Evolutionary conservation across 192 early-diverging fungal species (phyloP).

Genomic region (Polychytrium aggregatum): DNA sequence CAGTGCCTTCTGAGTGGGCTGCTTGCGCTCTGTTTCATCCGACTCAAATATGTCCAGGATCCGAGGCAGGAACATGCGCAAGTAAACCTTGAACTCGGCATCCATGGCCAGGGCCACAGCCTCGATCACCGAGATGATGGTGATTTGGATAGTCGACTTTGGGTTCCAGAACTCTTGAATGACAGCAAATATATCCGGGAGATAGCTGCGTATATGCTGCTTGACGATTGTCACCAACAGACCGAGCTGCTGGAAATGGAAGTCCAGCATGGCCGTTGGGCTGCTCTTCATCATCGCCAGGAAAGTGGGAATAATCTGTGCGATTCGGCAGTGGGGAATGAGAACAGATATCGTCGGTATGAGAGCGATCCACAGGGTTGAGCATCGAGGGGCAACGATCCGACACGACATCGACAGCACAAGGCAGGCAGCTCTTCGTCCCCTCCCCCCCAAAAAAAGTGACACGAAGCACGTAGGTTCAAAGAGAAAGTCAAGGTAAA

Average conservation of each 20-base stretch:
- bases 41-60: constrained; percentile 61
- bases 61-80: constrained; percentile 56
- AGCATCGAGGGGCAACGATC: neutral
- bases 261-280: constrained; percentile 52
- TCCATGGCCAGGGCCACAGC: constrained; percentile 59
- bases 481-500: too few species aligned
- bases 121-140: constrained; percentile 61
- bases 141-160: constrained; percentile 44
- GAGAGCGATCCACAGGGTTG: too few species aligned
- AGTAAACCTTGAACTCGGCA: constrained; percentile 64
- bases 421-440: neutral
- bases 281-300: constrained; percentile 59
- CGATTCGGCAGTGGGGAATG: neutral
- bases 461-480: too few species aligned
- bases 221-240: constrained; percentile 58
- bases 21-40: constrained; percentile 24
- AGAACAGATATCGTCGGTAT: neutral
- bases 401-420: neutral
- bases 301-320: constrained; percentile 31
- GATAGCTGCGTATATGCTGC: constrained; percentile 63
- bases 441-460: too few species aligned
- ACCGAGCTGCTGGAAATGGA: constrained; percentile 65
- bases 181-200: constrained; percentile 58
- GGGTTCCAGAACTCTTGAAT: constrained; percentile 54
- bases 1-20: constrained; percentile 43